Conservation (phyloP, 495 filamentous ascomycete species). For the Parmelia sp. region DNA sequence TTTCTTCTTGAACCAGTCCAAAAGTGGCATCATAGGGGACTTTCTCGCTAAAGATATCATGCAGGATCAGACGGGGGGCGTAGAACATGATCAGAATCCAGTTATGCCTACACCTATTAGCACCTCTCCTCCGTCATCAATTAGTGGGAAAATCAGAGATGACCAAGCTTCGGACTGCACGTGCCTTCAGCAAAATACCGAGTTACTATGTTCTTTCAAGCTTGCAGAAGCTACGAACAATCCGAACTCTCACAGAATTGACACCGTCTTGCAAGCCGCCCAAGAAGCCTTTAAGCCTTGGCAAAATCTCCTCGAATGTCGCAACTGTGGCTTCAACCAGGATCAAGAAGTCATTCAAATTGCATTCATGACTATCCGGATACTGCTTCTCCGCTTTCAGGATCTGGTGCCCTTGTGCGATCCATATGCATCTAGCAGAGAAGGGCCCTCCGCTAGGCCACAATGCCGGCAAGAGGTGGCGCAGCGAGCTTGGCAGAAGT, state of each 20-base stretch:
- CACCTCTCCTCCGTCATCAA: conserved; percentile 3
- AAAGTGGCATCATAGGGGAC: not conserved
- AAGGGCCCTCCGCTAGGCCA: conserved; percentile 5
- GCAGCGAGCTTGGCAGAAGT: conserved; percentile 7
- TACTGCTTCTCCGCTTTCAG: conserved; percentile 16
- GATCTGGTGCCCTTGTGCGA: conserved; percentile 9
- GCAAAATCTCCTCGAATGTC: conserved; percentile 12
- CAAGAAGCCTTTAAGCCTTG: conserved; percentile 13
- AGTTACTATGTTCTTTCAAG: conserved; percentile 15
- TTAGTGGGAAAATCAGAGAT: conserved; percentile 6
- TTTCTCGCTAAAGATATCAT: conserved; percentile 6
- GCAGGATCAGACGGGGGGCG: conserved; percentile 4
- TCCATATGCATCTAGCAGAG: conserved; percentile 4
- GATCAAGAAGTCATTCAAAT: conserved; percentile 17
- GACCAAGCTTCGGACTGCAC: conserved; percentile 11
- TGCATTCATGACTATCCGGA: conserved; percentile 17
- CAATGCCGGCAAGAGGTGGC: conserved; percentile 4
- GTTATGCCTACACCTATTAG: conserved; percentile 3
- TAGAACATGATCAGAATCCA: conserved; percentile 8
- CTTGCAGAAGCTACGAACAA: conserved; percentile 3
- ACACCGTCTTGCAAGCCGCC: conserved; percentile 3
- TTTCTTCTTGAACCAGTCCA: not conserved
- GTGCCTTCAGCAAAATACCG: conserved; percentile 16
- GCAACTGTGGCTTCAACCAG: conserved; percentile 9
- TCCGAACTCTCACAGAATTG: conserved; percentile 7